These are phyloP conservation scores for Acer saccharum DNA, from an alignment of 345 rosid genomes.

Conservation along the genomic window DNA sequence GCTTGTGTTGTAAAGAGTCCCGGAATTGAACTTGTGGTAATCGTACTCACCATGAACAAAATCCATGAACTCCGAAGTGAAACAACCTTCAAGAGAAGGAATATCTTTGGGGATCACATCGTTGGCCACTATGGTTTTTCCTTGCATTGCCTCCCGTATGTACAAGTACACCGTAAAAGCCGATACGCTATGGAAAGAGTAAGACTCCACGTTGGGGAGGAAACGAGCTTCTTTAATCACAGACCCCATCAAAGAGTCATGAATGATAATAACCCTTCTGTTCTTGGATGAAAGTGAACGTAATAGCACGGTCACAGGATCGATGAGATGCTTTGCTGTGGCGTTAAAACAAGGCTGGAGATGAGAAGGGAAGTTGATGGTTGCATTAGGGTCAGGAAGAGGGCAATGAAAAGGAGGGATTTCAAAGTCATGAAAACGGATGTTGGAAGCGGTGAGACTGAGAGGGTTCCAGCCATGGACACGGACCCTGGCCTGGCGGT, in stretches of 20 bases:
- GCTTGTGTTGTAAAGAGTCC: conserved; percentile 48
- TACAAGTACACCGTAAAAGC: conserved; percentile 33
- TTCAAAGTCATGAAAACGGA: conserved; percentile 42
- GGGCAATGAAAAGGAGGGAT: conserved; percentile 38
- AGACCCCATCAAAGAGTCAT: conserved; percentile 50
- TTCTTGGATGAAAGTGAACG: conserved; percentile 26
- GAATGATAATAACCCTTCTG: conserved; percentile 34
- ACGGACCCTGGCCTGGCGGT: conserved; percentile 43
- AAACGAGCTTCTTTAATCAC: conserved; percentile 36
- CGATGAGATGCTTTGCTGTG: conserved; percentile 25
- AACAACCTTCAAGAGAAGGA: conserved; percentile 53
- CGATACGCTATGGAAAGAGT: conserved; percentile 46
- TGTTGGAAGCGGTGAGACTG: neutral
- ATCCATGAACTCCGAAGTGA: conserved; percentile 34
- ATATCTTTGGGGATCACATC: conserved; percentile 13
- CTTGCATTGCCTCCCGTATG: conserved; percentile 20
- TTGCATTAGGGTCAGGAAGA: conserved; percentile 33
- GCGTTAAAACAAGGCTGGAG: conserved; percentile 42
- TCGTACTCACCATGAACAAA: conserved; percentile 28
- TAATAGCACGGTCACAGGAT: conserved; percentile 29
- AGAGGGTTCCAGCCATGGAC: conserved; percentile 36
- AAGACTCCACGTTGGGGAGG: conserved; percentile 38
- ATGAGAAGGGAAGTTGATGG: conserved; percentile 48
- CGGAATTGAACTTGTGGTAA: conserved; percentile 17
- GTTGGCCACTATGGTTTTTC: conserved; percentile 7